Evolutionary conservation across 345 rosid species (phyloP), one percentile per base, ranked within the genome.

Genomic region (Gossypium herbaceum): DNA sequence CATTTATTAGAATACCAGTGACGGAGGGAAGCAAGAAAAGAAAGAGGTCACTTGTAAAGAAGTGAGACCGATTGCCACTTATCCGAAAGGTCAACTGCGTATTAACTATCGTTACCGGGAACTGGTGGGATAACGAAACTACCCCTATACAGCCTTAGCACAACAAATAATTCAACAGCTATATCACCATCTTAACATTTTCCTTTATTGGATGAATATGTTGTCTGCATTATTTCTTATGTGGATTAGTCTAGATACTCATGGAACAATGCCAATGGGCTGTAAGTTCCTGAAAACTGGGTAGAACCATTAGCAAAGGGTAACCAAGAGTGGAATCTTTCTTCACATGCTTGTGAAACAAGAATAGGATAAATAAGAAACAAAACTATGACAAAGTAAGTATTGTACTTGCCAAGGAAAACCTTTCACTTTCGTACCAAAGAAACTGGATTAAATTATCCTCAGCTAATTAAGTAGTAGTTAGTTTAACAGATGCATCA

Each of bases 251-350:
- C 13, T 41, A 22, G 15, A 6, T 1, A 25, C 72, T 47, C 43
- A 41, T 39, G 48, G 24, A 64, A 9, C 68, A 41, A 64, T 64
- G 15, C 48, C 50, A 47, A 47, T 47, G 12, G 41, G 51, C 25
- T 60, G 50, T 48, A 51, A 55, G 17, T 51, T 74, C 25, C 59
- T 51, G 70, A 56, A 48, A 71, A 57, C 63, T 50, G 39, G 51
- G 69, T 75, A 75, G 50, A 29, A 43, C 62, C 68, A 20, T 55
- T 13, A 10, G 43, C 44, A 47, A 27, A 65, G 43, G 15, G 59
- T 5, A n/a, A 43, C 41, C 12, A 15, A 19, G 64, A 52, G 25
- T 19, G 22, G 39, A 56, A 57, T 39, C 6, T 9, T 12, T 61
- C 34, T 20, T 43, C 51, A 52, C 12, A 66, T 16, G 25, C 59